Conservation (phyloP, 1,284 basidiomycete species). For the Marasmius oreades region DNA sequence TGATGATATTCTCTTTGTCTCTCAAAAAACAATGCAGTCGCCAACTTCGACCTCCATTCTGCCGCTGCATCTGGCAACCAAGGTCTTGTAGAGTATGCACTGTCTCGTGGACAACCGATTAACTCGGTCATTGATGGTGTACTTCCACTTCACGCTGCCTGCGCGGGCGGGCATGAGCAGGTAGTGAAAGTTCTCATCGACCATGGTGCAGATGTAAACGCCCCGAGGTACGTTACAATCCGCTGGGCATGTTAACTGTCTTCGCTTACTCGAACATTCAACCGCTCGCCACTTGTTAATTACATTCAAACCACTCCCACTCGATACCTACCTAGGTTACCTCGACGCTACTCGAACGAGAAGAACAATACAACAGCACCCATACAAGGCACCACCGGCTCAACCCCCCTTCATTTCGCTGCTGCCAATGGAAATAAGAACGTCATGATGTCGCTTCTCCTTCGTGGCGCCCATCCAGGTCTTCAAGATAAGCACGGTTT, state of each 20-base stretch:
- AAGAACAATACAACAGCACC: conserved; percentile 59
- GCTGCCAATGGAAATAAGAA: conserved; percentile 84
- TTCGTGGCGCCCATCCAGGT: conserved; percentile 75
- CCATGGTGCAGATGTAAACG: conserved; percentile 90
- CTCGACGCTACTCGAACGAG: conserved; percentile 77
- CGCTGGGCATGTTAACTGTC: conserved; percentile 8
- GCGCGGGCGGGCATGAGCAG: conserved; percentile 80
- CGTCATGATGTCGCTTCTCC: conserved; percentile 73
- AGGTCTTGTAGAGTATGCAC: conserved; percentile 82
- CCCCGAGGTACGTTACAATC: conserved; percentile 56
- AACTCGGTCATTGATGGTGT: conserved; percentile 92
- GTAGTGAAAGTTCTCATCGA: conserved; percentile 87
- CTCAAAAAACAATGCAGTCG: conserved; percentile 45
- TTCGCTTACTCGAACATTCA: conserved; percentile 5
- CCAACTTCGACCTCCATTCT: conserved; percentile 85
- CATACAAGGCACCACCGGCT: conserved; percentile 78
- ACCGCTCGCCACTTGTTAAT: conserved; percentile 9
- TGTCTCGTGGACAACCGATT: conserved; percentile 90
- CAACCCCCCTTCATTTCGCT: conserved; percentile 93
- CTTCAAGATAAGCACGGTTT: conserved; percentile 84
- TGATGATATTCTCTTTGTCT: conserved; percentile 14
- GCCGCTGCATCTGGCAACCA: conserved; percentile 87
- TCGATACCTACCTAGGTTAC: conserved; percentile 44
- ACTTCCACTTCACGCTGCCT: conserved; percentile 88
- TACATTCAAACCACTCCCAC: conserved; percentile 8